Evolutionary conservation across 371 early-diverging fungal species (phyloP), one percentile per base, ranked within the genome.

Genomic region (Lichtheimia ramosa): DNA sequence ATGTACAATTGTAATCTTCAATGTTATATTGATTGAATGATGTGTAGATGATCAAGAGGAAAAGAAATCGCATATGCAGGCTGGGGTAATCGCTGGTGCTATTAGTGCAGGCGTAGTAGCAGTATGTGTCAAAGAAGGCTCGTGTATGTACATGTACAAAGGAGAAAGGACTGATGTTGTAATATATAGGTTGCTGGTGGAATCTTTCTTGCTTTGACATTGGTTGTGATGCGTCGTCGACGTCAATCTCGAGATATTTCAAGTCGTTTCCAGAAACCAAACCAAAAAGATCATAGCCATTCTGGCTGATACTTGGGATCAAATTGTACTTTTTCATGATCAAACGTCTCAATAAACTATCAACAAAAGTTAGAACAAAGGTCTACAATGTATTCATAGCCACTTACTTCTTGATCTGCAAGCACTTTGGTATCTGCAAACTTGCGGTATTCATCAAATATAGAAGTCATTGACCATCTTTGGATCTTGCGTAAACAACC

Each of bases 401-500:
- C n/a, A 28, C n/a, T 18, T 80, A 93, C 90, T 87, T 97, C 96
- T 71, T 95, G 96, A 75, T 97, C 96, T 1, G 95, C 92, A 8
- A 96, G 82, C 14, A 94, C 86, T 71, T 94, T 96, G 39, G 89
- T 87, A 16, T 93, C 96, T 20, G 98, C 92, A 69, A 95, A 96
- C 43, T 95, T 76, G 48, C 92, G 79, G 69, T 95, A 97, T 75
- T 96, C 97, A 74, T 95, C 96, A 81, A 96, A 96, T 18, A 96
- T 96, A 8, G 93, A 89, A 0, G 96, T 93, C 87, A 95, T 83
- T 7, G 95, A 93, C 96, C 96, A 96, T 27, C 84, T 84, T 64
- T 97, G 96, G 51, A 95, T 84, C 74, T 94, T 95, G 15, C 98
- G 80, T 27, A 98, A 78, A 66, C 95, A 94, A 1, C 97, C 97